Percentiles rank a stretch among this genome's conserved stretches.
Conservation (phyloP, 2,329 filamentous ascomycete genomes). For the Chalara sp. region DNA sequence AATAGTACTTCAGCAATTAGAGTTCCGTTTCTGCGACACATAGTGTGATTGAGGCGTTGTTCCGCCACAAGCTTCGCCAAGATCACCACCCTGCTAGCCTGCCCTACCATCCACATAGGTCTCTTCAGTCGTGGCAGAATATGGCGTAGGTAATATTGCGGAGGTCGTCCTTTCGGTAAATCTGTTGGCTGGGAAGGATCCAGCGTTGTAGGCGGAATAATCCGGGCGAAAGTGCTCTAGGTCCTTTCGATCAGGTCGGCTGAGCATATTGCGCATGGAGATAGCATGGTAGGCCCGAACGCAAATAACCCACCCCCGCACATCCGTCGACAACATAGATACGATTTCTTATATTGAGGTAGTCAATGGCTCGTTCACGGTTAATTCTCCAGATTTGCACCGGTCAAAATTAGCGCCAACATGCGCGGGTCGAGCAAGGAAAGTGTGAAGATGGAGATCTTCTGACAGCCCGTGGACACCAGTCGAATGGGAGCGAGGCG, state of each 20-base stretch:
- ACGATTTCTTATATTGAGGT: conserved; percentile 93
- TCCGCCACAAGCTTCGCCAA: too few relatives aligned
- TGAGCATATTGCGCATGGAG: conserved; percentile 99
- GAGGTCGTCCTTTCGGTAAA: conserved; percentile 99
- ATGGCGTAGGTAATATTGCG: conserved; percentile 94
- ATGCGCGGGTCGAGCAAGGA: too few relatives aligned
- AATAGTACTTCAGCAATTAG: too few relatives aligned
- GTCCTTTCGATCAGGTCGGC: conserved; percentile 86
- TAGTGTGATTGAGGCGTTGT: too few relatives aligned
- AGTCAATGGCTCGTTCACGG: conserved; percentile 96
- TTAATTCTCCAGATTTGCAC: conserved; percentile 97
- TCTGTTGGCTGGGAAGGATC: conserved; percentile 96
- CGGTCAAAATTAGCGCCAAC: too few relatives aligned
- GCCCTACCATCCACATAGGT: conserved; percentile 93
- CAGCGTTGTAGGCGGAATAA: conserved; percentile 99
- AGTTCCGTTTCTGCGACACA: too few relatives aligned
- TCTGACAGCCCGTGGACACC: too few relatives aligned
- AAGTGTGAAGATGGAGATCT: too few relatives aligned
- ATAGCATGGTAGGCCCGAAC: conserved; percentile 98
- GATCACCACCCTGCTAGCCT: too few relatives aligned
- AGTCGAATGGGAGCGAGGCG: too few relatives aligned
- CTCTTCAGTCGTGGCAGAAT: conserved; percentile 99
- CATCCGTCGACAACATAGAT: conserved; percentile 98
- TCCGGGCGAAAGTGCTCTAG: conserved; percentile 97
- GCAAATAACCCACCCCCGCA: conserved; percentile 96